A percentile compares a stretch with the other conserved stretches of the same genome.
Conservation (phyloP, 1,139 yeast genomes). For the Magnusiomyces ingens region DNA sequence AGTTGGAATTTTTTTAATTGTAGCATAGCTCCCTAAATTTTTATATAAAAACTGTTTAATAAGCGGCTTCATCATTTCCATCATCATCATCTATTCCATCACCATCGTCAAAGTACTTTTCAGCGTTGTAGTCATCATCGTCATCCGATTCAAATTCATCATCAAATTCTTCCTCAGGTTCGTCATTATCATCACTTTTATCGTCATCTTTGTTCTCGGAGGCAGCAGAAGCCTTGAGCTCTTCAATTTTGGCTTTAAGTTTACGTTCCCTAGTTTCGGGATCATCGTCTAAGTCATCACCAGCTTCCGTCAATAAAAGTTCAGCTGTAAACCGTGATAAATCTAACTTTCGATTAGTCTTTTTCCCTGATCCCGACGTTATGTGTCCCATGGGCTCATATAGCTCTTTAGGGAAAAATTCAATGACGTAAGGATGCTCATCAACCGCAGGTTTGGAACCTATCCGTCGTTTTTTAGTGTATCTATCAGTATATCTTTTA, state of each 20-base stretch:
- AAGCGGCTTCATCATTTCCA: constrained; percentile 60
- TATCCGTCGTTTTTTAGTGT: constrained; percentile 60
- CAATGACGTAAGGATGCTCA: constrained; percentile 62
- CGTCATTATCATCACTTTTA: constrained; percentile 52
- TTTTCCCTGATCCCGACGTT: constrained; percentile 27
- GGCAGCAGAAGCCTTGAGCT: constrained; percentile 21
- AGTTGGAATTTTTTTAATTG: no score
- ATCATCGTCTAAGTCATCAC: constrained; percentile 34
- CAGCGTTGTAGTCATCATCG: constrained; percentile 67
- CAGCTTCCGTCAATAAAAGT: constrained; percentile 40
- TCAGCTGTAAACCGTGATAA: constrained; percentile 28
- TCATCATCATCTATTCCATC: constrained; percentile 38
- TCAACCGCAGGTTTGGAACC: constrained; percentile 57
- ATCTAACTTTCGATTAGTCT: constrained; percentile 39
- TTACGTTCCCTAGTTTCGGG: constrained; percentile 38
- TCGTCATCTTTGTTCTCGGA: constrained; percentile 43
- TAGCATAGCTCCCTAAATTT: no score
- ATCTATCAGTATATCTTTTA: constrained; percentile 34
- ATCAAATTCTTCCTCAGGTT: constrained; percentile 66
- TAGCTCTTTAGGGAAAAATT: constrained; percentile 72
- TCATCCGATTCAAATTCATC: constrained; percentile 75
- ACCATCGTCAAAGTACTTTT: constrained; percentile 46
- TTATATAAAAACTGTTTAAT: constrained; percentile 31
- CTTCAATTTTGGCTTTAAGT: constrained; percentile 18
- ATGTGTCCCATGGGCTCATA: constrained; percentile 67